phyloP scores from a whole-genome alignment of 768 basidiomycete species.

The Podaxis carcinomalis region DNA sequence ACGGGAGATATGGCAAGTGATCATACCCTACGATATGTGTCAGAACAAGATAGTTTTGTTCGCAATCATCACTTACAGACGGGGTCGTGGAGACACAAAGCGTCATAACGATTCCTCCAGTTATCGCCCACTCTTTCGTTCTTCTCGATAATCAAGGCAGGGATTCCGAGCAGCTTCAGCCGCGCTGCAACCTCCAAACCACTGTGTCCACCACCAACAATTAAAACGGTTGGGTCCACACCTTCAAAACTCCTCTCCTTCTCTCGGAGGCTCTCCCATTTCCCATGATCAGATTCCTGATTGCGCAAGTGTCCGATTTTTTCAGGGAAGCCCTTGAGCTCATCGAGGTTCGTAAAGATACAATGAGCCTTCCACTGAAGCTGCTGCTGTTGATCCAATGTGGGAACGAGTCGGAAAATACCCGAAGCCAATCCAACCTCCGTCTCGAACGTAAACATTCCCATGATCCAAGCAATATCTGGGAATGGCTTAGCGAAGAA shows the following conservation, averaged over 20 bases:
- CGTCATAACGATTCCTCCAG: constrained; percentile 60
- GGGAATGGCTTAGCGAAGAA: constrained; percentile 29
- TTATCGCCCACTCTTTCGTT: constrained; percentile 53
- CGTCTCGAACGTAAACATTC: constrained; percentile 44
- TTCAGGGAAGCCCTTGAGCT: constrained; percentile 41
- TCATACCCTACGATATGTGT: constrained; percentile 27
- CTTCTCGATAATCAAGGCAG: constrained; percentile 53
- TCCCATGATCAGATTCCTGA: constrained; percentile 38
- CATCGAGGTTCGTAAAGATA: constrained; percentile 46
- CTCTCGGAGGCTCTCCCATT: constrained; percentile 41
- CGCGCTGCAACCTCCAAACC: constrained; percentile 61
- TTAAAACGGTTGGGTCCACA: constrained; percentile 45
- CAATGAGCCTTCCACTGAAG: constrained; percentile 47
- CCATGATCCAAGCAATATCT: constrained; percentile 45
- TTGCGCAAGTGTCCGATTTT: constrained; percentile 36
- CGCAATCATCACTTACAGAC: constrained; percentile 41
- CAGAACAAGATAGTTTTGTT: background rate
- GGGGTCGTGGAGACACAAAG: constrained; percentile 50
- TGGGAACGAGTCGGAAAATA: constrained; percentile 42
- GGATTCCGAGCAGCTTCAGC: constrained; percentile 49
- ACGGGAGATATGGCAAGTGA: constrained; percentile 9
- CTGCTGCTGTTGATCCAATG: background rate
- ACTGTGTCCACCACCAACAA: constrained; percentile 61
- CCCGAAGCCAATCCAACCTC: constrained; percentile 38
- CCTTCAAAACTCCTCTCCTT: constrained; percentile 39